Percentiles rank a stretch among this genome's conserved stretches.
Evolutionary conservation across 306 rosid species (phyloP).

Genomic region (Mimosa bimucronata): DNA sequence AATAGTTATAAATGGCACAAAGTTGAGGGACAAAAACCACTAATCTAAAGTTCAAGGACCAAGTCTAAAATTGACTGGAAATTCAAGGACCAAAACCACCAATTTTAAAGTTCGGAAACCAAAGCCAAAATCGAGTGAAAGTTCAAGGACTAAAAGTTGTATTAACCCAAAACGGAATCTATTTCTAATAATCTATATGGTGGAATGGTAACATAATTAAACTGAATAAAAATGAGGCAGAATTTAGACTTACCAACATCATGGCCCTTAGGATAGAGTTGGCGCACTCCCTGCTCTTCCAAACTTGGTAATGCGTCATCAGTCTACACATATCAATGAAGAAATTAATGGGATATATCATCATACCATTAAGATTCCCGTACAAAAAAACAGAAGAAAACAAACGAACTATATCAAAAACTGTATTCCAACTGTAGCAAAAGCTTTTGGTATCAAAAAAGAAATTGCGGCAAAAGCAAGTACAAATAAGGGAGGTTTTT

Average conservation of each 20-base stretch:
- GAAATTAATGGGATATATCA: conserved; percentile 16
- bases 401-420: conserved; percentile 3
- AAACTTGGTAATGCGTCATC: conserved; percentile 75
- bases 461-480: neutral
- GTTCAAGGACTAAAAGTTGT: no score
- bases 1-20: no score
- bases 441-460: neutral
- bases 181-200: neutral
- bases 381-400: neutral
- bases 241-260: conserved; percentile 62
- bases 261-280: conserved; percentile 77
- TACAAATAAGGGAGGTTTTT: neutral
- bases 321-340: conserved; percentile 51
- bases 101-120: no score
- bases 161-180: neutral
- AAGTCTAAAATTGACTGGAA: no score
- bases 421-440: neutral
- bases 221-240: conserved; percentile 12
- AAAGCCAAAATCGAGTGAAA: no score
- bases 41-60: no score
- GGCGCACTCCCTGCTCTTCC: conserved; percentile 96
- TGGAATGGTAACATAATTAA: conserved; percentile 23
- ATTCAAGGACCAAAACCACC: no score
- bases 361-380: conserved; percentile 13
- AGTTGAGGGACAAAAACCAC: no score